phyloP scores from a whole-genome alignment of 495 filamentous ascomycete genomes.

The Parachaetomium inaequale region DNA sequence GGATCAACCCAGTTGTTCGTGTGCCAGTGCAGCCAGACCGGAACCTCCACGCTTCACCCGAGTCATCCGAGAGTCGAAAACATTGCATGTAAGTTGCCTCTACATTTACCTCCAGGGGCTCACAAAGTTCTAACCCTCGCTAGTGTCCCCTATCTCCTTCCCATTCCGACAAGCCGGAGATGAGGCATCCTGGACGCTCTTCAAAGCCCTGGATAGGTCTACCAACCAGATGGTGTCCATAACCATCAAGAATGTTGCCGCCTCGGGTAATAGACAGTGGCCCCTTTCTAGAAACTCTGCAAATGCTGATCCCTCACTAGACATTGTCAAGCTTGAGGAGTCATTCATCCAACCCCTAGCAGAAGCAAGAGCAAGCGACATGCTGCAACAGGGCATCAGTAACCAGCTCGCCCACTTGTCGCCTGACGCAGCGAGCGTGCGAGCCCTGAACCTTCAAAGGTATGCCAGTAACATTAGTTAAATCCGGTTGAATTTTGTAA shows the following conservation, averaged over 20 bases:
- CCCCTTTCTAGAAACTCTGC: background rate
- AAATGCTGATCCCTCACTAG: background rate
- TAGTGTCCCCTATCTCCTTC: conserved; percentile 11
- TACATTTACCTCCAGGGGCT: background rate
- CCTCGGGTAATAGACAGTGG: background rate
- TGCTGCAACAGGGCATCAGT: conserved; percentile 10
- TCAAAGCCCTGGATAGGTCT: conserved; percentile 12
- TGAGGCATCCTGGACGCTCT: conserved; percentile 5
- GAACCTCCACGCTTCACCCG: background rate
- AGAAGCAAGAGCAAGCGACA: background rate
- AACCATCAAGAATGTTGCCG: background rate
- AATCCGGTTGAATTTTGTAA: no score
- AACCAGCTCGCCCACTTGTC: conserved; percentile 15
- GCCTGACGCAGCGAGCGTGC: background rate
- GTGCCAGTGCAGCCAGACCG: background rate
- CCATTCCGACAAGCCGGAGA: conserved; percentile 8
- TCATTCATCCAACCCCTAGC: conserved; percentile 8
- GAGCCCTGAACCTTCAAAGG: conserved; percentile 15
- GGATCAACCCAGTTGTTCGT: background rate
- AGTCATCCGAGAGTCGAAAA: background rate
- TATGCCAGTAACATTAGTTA: no score
- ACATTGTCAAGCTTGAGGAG: background rate
- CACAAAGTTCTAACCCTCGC: background rate
- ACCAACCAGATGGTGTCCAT: conserved; percentile 11
- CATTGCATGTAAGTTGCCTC: background rate